Percentiles rank a stretch among this genome's conserved stretches.
Conservation (phyloP, 768 basidiomycete species). For the Dioszegia aurantiaca region DNA sequence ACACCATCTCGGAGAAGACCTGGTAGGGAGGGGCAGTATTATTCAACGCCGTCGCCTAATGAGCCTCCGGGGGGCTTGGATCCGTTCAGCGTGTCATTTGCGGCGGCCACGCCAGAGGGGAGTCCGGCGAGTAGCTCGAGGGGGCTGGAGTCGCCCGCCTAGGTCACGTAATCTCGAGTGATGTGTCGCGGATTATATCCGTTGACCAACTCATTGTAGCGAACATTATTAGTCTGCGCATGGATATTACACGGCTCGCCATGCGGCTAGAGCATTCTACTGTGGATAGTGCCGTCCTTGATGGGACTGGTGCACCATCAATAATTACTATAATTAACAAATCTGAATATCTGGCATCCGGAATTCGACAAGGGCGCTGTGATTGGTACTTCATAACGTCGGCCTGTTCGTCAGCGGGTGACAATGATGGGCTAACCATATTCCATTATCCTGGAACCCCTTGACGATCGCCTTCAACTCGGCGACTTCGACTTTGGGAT, state of each 20-base stretch:
- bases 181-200: no score
- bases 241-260: background rate
- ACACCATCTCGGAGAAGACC: background rate
- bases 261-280: no score
- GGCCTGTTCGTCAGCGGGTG: background rate
- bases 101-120: slow-evolving; percentile 6
- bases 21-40: slow-evolving; percentile 1
- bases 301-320: no score
- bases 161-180: background rate
- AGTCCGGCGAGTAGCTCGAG: slow-evolving; percentile 3
- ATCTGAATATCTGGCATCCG: no score
- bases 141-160: slow-evolving; percentile 4
- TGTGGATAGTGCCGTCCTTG: no score
- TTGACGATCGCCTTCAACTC: slow-evolving; percentile 36
- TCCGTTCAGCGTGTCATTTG: slow-evolving; percentile 8
- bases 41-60: slow-evolving; percentile 9
- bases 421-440: slow-evolving; percentile 36
- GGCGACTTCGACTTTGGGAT: slow-evolving; percentile 36
- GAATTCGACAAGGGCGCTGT: no score
- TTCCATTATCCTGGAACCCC: slow-evolving; percentile 41
- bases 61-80: slow-evolving; percentile 10
- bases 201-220: background rate
- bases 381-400: background rate
- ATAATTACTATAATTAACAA: no score
- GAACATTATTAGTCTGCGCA: background rate